Base-by-base conservation (phyloP, 192 early-diverging fungal genomes). In the Backusella macrospora region DNA sequence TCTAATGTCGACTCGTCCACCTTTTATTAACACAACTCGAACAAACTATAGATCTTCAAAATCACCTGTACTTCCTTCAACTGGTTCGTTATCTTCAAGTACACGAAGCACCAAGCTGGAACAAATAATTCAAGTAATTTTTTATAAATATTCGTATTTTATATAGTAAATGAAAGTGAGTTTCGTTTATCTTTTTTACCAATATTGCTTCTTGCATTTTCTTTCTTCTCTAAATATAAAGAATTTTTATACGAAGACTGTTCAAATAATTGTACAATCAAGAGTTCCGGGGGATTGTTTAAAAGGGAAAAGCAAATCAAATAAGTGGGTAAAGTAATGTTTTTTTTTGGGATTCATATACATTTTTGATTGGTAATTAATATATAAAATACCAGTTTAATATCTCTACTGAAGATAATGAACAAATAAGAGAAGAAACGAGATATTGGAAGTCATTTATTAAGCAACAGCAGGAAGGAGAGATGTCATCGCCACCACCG, bases 161-260 rank as follows among this genome's bases (percentile, higher is more conserved):
- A 63, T 63, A 38, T 10, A 47, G 23, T 5, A 55, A 16, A 48
- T 6, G 8, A 44, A 48, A 44, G 15, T 37, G 40, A 10, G 29
- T 59, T 26, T 23, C 12, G 34, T 67, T 29, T n/a, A 8, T 15
- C 43, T 34, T 44, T 34, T 52, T 55, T n/a, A 47, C 34, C 63
- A 46, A 68, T 12, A 12, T 40, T 15, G 29, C 29, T 34, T 34
- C 29, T 34, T 34, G 29, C 12, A 40, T 49, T 65, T 43, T 10
- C 45, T 23, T 12, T 59, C 52, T 10, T 39, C 38, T 62, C 52
- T 72, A 14, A 76, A 46, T 72, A 23, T 43, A 46, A 15, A 90
- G 85, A 88, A 93, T 72, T 90, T 95, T 75, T 92, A 92, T 83
- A 80, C 89, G 47, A 95, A 95, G 72, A 86, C 86, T 47, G 91